Evolutionary conservation across 305 asterid genomes (phyloP).

Genomic region (Nicotiana rustica): DNA sequence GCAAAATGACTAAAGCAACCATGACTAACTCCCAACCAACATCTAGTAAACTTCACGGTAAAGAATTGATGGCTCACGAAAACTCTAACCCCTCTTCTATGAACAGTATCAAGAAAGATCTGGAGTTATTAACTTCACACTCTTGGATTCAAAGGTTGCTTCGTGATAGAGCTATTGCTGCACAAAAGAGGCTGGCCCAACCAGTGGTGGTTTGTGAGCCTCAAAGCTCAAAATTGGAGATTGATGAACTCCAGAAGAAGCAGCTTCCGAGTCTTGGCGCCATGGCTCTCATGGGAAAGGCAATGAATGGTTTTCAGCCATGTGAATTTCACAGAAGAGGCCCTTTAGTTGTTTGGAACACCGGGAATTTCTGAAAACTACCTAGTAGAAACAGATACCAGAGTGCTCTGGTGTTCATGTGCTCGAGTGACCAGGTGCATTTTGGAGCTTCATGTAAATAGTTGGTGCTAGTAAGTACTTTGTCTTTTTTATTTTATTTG

Average conservation of each 20-base stretch:
- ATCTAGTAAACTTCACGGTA: constrained; percentile 38
- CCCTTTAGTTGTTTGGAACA: constrained; percentile 68
- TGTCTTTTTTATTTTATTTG: not conserved
- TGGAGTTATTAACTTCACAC: constrained; percentile 50
- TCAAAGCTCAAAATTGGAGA: constrained; percentile 48
- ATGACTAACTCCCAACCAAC: constrained; percentile 44
- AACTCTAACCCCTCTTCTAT: constrained; percentile 35
- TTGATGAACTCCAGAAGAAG: constrained; percentile 54
- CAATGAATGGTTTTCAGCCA: constrained; percentile 62
- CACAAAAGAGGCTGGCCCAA: constrained; percentile 44
- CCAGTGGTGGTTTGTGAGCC: constrained; percentile 53
- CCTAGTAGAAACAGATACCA: not conserved
- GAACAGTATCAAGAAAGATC: constrained; percentile 36
- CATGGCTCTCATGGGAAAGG: constrained; percentile 89
- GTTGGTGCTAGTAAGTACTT: constrained; percentile 26
- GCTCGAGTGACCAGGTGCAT: not conserved
- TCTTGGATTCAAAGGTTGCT: constrained; percentile 83
- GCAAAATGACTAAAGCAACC: constrained; percentile 36
- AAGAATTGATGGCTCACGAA: constrained; percentile 39
- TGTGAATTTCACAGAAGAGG: constrained; percentile 64
- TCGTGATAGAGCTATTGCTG: constrained; percentile 36
- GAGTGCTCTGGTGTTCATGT: not conserved
- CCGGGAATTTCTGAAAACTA: constrained; percentile 45
- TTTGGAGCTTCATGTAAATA: constrained; percentile 29
- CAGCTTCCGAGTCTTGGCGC: constrained; percentile 86